Base-by-base conservation (phyloP, 345 rosid species). In the Camelina sativa region DNA sequence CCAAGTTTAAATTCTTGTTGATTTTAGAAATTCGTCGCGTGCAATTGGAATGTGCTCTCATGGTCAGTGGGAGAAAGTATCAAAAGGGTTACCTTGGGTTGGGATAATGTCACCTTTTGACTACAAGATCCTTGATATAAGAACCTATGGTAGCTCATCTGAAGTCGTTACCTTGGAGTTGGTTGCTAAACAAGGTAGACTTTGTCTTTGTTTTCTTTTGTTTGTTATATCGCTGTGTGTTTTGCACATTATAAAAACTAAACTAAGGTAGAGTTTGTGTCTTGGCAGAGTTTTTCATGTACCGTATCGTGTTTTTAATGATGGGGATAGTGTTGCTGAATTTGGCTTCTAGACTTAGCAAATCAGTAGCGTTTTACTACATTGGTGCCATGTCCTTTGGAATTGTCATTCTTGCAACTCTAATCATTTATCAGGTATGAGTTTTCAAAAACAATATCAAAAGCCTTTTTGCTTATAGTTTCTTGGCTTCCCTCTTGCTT, bases 61-160 rank as follows among this genome's bases (percentile, higher is more conserved):
- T 71, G 73, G 79, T 44, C 83, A 76, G 74, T 92, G 98, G 98
- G 86, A 84, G 84, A 87, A 86, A 76, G 78, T 85, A 48, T 84
- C 80, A 11, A 87, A 87, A 79, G 90, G 88, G 71, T 66, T 3
- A 61, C 4, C 80, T 15, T 92, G 98, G 98, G 83, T 57, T 51
- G 86, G 78, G 65, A 60, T 82, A 8, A 87, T 90, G 94, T 90
- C 98, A 7, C 92, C 98, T 40, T 92, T 90, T 73, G 96, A 86
- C 79, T 84, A 81, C 57, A 92, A 86, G 84, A 76, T 90, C 46
- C 69, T 92, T 46, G 98, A 92, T 75, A 43, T 92, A 51, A 79
- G 92, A 82, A 65, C 81, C 43, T 56, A 41, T 53, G 72, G 40
- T 54, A 3, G 83, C 71, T 77, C 86, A 58, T 80, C 86, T 35